Percentiles rank a stretch among this genome's conserved stretches.
Conservation (phyloP, 169 alveolate species). For the Eimeria praecox region DNA sequence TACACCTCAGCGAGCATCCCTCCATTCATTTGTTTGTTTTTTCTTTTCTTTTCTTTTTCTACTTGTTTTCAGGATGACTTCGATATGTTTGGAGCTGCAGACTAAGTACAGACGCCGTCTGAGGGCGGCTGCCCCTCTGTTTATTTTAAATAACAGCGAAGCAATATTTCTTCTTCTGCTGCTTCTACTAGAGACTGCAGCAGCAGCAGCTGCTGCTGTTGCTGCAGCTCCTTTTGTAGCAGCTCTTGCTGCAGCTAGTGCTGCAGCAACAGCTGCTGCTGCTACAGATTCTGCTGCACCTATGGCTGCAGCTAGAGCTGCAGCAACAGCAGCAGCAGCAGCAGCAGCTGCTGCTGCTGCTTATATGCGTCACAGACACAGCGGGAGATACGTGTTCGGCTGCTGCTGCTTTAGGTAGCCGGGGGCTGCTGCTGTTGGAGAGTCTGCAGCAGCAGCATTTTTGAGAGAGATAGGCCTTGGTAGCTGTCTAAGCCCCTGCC, state of each 20-base stretch:
- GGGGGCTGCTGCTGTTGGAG: background rate
- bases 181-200: too few species aligned
- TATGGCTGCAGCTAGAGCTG: background rate
- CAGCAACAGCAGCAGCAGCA: background rate
- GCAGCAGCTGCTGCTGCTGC: constrained; percentile 33
- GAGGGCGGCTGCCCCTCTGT: background rate
- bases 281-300: background rate
- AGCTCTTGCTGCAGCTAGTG: background rate
- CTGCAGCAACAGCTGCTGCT: constrained; percentile 3
- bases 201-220: background rate
- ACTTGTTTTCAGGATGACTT: constrained; percentile 32
- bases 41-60: background rate
- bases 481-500: too few species aligned
- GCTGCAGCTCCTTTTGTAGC: background rate
- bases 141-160: background rate
- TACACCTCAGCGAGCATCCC: too few species aligned
- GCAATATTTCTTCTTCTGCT: background rate
- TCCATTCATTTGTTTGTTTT: background rate
- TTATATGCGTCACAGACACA: background rate
- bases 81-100: constrained; percentile 47
- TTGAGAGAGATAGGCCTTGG: background rate
- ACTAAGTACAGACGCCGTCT: background rate
- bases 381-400: background rate
- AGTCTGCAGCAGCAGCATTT: background rate
- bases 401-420: background rate